These are phyloP conservation scores for Boletus vinaceobasis DNA, from an alignment of 768 basidiomycete genomes.

Conservation along the genomic window DNA sequence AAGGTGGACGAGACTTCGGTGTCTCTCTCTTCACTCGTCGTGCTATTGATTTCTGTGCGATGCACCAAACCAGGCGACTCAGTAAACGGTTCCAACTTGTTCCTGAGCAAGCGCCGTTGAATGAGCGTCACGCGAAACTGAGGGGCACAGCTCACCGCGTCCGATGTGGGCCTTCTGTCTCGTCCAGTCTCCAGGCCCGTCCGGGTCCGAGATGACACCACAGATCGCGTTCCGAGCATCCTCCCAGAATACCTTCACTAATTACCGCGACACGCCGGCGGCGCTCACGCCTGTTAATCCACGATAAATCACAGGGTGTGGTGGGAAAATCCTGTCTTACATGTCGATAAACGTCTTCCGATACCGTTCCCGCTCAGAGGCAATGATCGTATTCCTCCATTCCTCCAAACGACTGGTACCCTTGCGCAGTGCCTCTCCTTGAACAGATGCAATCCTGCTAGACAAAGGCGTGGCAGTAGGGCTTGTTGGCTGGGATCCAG, in stretches of 20 bases:
- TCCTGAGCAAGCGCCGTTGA: constrained; percentile 41
- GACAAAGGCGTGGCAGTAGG: not conserved
- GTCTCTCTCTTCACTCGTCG: constrained; percentile 39
- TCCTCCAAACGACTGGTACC: constrained; percentile 60
- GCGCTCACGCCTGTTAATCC: constrained; percentile 60
- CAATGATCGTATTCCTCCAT: constrained; percentile 68
- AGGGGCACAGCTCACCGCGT: constrained; percentile 53
- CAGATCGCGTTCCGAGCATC: constrained; percentile 75
- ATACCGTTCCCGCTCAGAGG: constrained; percentile 67
- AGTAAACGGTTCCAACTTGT: constrained; percentile 68
- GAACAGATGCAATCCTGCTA: constrained; percentile 19
- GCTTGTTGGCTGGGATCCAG: constrained; percentile 7
- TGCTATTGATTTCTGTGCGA: constrained; percentile 21
- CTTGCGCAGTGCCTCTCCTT: constrained; percentile 50
- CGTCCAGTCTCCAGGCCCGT: constrained; percentile 75
- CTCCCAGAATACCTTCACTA: constrained; percentile 56
- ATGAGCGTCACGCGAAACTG: not conserved
- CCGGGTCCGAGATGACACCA: constrained; percentile 61
- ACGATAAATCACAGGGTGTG: not conserved
- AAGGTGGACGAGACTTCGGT: constrained; percentile 46
- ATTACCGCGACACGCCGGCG: constrained; percentile 63
- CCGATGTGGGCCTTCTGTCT: constrained; percentile 88
- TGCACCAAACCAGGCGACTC: constrained; percentile 40
- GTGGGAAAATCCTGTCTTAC: constrained; percentile 34
- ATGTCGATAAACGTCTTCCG: constrained; percentile 71